These are phyloP conservation scores for Capronia epimyces DNA, from an alignment of 2,329 filamentous ascomycete species.

Conservation along the genomic window DNA sequence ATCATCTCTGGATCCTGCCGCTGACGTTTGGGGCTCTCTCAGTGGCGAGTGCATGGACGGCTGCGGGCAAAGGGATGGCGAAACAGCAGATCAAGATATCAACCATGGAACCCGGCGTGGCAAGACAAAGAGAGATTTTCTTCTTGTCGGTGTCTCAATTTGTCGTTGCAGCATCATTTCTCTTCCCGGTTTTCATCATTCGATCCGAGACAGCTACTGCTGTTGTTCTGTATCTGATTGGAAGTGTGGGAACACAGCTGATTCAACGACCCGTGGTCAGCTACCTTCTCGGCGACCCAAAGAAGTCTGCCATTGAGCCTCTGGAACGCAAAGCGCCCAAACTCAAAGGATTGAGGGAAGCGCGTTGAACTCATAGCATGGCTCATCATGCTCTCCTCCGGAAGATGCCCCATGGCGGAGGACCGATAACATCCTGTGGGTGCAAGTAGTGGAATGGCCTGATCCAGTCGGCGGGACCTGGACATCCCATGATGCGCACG, in stretches of 20 bases:
- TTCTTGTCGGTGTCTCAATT: slow-evolving; percentile 9
- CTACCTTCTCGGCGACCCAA: slow-evolving; percentile 7
- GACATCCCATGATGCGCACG: no score
- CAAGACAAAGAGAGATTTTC: background rate
- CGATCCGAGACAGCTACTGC: slow-evolving; percentile 14
- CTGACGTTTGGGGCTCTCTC: slow-evolving; percentile 14
- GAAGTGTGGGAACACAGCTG: slow-evolving; percentile 14
- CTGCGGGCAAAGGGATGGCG: slow-evolving; percentile 6
- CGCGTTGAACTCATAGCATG: background rate
- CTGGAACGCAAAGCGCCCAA: slow-evolving; percentile 11
- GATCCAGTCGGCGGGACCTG: no score
- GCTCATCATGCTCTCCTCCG: no score
- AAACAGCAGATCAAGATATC: slow-evolving; percentile 1
- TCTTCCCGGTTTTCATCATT: slow-evolving; percentile 17
- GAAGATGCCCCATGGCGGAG: no score
- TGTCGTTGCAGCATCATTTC: slow-evolving; percentile 2
- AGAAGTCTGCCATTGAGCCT: slow-evolving; percentile 1
- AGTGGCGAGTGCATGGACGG: slow-evolving; percentile 12
- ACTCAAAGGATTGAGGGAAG: slow-evolving; percentile 5
- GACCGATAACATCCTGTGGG: no score
- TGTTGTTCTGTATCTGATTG: slow-evolving; percentile 20
- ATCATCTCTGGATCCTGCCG: slow-evolving; percentile 19
- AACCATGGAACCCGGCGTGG: background rate
- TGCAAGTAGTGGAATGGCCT: no score
- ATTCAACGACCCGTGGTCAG: slow-evolving; percentile 15